Conservation (phyloP, 164 flowering plant species). For the Vitis riparia region DNA sequence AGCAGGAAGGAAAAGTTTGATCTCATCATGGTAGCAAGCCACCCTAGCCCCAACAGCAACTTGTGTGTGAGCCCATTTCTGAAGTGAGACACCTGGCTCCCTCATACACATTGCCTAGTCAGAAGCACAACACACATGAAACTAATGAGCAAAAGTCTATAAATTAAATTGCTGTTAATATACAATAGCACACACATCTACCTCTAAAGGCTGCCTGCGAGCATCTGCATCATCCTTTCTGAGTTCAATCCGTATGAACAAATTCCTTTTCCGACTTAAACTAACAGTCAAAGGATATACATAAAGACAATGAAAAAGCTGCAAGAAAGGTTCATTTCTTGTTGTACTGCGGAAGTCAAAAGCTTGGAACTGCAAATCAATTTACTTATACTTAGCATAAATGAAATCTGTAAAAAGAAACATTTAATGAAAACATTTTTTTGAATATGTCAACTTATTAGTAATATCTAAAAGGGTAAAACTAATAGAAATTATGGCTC, state of each 20-base stretch:
- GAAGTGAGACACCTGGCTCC: conserved; percentile 64
- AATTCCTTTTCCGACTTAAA: conserved; percentile 90
- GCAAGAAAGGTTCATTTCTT: conserved; percentile 93
- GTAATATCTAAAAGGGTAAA: not conserved
- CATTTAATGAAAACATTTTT: not conserved
- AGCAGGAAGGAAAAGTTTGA: conserved; percentile 85
- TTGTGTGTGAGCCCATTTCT: conserved; percentile 91
- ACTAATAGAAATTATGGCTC: not conserved
- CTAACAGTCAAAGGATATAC: conserved; percentile 82
- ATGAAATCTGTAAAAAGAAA: not conserved
- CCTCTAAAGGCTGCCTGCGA: conserved; percentile 92
- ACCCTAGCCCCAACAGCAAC: conserved; percentile 88
- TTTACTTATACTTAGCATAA: conserved; percentile 10
- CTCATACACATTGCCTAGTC: conserved; percentile 81
- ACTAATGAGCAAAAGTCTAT: conserved; percentile 1
- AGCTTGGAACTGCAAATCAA: conserved; percentile 73
- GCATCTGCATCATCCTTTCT: conserved; percentile 83
- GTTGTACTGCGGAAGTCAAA: conserved; percentile 90
- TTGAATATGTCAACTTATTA: not conserved
- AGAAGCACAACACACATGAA: conserved; percentile 5
- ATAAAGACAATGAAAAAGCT: conserved; percentile 92
- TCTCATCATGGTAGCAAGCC: conserved; percentile 92
- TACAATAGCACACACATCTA: conserved; percentile 16
- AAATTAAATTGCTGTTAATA: not conserved
- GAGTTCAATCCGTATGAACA: conserved; percentile 84